Evolutionary conservation across 306 rosid genomes (phyloP), one percentile per base, ranked within the genome.

Genomic region (Myrica gale): DNA sequence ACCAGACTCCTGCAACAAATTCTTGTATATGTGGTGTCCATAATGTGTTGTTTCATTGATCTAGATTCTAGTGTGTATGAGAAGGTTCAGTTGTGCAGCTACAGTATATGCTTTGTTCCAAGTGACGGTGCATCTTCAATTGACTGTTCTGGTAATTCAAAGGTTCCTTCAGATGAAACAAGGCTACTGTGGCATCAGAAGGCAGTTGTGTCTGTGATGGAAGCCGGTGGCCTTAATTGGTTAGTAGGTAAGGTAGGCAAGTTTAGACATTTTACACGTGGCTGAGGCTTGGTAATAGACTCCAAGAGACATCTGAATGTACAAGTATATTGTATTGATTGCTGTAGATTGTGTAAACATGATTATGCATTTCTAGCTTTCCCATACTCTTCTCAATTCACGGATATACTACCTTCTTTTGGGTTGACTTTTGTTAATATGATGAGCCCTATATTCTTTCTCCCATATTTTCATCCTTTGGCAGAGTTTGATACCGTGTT

Each of bases 201-300:
- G 86, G 97, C 98, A 71, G 85, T 90, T 86, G 87, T 90, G 82
- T 95, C 91, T 21, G 85, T 95, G 93, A 95, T 95, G 97, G 97
- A 95, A 88, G 96, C 98, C 81, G 98, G 98, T 76, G 97, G 97
- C 66, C 90, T 90, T 78, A 95, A 95, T 85, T 95, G 98, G 98
- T 95, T 95, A 91, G 97, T 95, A 95, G 98, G 98, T 95, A 95
- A 95, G 98, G 98, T 92, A 89, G 85, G 98, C 90, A 86, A 77
- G 79, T 78, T 70, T 70, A 39, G 69, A 81, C 79, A 44, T 82
- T 71, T 54, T 74, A 41, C 21, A 65, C 7, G 1, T 42, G 19
- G 17, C 42, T 42, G 23, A 41, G 47, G 50, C 50, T 65, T 41
- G 50, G 70, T 65, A n/a, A 65, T 65, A 65, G 26, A 41, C 70